Base-by-base conservation (phyloP, 345 rosid genomes). In the Adansonia digitata region DNA sequence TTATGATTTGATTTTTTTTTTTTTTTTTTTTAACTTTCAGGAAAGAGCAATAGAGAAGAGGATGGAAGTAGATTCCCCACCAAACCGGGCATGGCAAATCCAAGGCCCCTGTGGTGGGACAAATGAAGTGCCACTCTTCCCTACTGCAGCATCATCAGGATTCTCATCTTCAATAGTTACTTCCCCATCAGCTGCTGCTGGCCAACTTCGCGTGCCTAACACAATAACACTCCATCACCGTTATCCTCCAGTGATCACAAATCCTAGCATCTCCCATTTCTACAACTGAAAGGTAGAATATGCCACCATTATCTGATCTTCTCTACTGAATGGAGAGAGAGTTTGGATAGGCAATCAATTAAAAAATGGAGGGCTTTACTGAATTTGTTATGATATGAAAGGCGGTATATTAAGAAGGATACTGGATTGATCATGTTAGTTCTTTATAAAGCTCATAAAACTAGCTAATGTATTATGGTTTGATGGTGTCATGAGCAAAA, bases 131-230 rank as follows among this genome's bases (percentile, higher is more conserved):
- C 80, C 85, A 22, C 66, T 78, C 82, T 85, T 80, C 83, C 81
- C 89, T 81, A 66, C 83, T 82, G 92, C 95, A 90, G 92, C 92
- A 90, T 90, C 95, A 90, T 90, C 92, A 87, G 91, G 95, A 90
- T 90, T 90, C 95, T 75, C 82, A 49, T 77, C 89, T 78, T 83
- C 90, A 22, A 71, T 79, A 62, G 66, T 70, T 51, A 72, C 79
- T 18, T 52, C 77, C 22, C 83, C 90, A 45, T 65, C 84, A 53
- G 71, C 86, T 71, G 78, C 79, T 74, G 55, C 79, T 39, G 71
- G 60, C 73, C 85, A 82, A 61, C 77, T 65, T 78, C 71, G 63
- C 49, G 26, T 63, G 20, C 84, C 76, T 0, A 78, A 74, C 53
- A 17, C 85, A 35, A 27, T 69, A 12, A 40, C 72, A 69, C 70